Evolutionary conservation across 371 early-diverging fungal genomes (phyloP).

Genomic region (Mortierella sp.): DNA sequence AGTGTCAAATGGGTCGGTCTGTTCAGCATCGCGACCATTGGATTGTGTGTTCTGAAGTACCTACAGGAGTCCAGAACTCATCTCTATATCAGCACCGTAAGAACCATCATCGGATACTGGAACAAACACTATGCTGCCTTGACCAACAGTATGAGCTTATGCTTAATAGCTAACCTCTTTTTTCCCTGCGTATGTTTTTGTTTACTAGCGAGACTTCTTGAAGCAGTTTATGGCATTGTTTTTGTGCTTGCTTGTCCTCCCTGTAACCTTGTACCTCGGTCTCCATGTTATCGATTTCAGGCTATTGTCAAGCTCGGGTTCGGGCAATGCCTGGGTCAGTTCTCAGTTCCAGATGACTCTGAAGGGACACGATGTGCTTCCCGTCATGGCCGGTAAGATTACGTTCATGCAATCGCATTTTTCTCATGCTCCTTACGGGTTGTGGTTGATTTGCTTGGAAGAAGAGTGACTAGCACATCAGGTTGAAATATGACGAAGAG

Average conservation of each 20-base stretch:
- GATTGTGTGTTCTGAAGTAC: constrained; percentile 59
- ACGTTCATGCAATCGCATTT: neutral
- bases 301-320: constrained; percentile 74
- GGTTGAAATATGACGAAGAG: constrained; percentile 52
- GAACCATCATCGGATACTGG: neutral
- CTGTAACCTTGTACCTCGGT: constrained; percentile 81
- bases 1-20: constrained; percentile 99
- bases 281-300: constrained; percentile 88
- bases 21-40: constrained; percentile 94
- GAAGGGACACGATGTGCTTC: constrained; percentile 29
- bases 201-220: constrained; percentile 44
- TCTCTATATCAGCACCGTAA: constrained; percentile 44
- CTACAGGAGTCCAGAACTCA: constrained; percentile 37
- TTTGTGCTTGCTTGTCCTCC: constrained; percentile 81
- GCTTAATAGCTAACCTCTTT: constrained; percentile 78
- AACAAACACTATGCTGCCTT: no score
- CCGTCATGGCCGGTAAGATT: constrained; percentile 43
- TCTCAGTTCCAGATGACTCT: constrained; percentile 80
- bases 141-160: no score
- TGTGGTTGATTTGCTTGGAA: no score
- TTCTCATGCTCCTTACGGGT: no score
- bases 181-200: constrained; percentile 68
- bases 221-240: constrained; percentile 68
- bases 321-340: constrained; percentile 85
- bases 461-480: neutral